Evolutionary conservation across 2,329 filamentous ascomycete species (phyloP).

Genomic region (Pestalotiopsis sp.): DNA sequence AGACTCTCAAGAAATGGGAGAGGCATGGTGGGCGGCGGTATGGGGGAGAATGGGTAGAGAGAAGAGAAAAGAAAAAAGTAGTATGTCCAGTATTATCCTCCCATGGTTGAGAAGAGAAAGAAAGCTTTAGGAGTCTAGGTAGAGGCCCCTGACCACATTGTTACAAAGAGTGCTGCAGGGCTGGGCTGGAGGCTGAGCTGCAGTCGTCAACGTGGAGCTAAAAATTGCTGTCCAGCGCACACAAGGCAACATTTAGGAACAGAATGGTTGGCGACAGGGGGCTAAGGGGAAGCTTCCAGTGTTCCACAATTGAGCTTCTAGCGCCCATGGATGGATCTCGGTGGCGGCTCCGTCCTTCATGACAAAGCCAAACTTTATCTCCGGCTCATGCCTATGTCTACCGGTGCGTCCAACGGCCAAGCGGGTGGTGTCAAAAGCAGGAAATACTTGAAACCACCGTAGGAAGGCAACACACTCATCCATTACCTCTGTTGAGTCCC

Average conservation of each 20-base stretch:
- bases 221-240: not conserved
- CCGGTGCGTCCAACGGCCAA: not conserved
- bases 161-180: not conserved
- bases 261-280: not conserved
- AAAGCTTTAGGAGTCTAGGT: not conserved
- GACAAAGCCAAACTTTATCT: not conserved
- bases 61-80: not conserved
- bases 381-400: not conserved
- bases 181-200: not conserved
- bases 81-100: conserved; percentile 17
- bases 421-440: not conserved
- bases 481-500: not conserved
- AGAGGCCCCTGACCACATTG: not conserved
- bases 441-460: not conserved
- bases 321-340: not conserved
- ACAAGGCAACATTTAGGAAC: not conserved
- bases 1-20: conserved; percentile 52
- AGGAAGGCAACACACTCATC: not conserved
- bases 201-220: conserved; percentile 5
- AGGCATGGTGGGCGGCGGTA: conserved; percentile 45
- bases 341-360: not conserved
- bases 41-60: conserved; percentile 2
- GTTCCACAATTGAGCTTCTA: conserved; percentile 3
- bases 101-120: conserved; percentile 17
- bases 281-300: not conserved